These are phyloP conservation scores for Pseudocercospora fuligena DNA, from an alignment of 2,329 filamentous ascomycete species.

Conservation along the genomic window DNA sequence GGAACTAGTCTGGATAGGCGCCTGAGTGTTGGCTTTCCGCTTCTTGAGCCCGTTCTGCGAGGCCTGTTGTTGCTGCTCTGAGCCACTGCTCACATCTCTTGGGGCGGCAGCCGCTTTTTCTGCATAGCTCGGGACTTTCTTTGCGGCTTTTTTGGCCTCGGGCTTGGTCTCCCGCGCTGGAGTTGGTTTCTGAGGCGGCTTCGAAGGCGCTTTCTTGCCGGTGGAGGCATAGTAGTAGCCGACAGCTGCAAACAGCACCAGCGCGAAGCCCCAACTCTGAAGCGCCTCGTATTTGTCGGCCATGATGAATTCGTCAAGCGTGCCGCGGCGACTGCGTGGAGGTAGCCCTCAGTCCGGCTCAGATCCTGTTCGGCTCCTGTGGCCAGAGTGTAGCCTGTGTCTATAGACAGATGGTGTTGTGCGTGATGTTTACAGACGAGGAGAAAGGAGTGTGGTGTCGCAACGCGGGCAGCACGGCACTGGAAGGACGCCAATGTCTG, in stretches of 20 bases:
- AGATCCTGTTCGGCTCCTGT: neutral
- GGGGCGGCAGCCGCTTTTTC: slow-evolving; percentile 16
- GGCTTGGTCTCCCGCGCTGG: slow-evolving; percentile 2
- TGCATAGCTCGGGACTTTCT: slow-evolving; percentile 15
- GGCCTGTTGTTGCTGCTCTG: neutral
- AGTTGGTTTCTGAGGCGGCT: slow-evolving; percentile 14
- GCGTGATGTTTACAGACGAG: neutral
- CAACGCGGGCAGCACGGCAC: neutral
- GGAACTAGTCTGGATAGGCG: slow-evolving; percentile 18
- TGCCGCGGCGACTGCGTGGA: neutral
- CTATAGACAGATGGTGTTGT: neutral
- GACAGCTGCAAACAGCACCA: slow-evolving; percentile 8
- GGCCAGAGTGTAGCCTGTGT: neutral
- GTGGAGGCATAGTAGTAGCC: slow-evolving; percentile 22
- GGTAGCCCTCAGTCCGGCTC: neutral
- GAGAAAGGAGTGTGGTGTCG: neutral
- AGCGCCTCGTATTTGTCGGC: slow-evolving; percentile 12
- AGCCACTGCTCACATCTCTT: neutral
- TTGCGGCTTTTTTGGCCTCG: slow-evolving; percentile 16
- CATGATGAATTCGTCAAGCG: neutral
- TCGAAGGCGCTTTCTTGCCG: slow-evolving; percentile 20
- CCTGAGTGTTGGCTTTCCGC: slow-evolving; percentile 39
- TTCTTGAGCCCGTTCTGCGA: slow-evolving; percentile 37
- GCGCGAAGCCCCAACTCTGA: slow-evolving; percentile 15
- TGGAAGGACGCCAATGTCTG: slow-evolving; percentile 6